Percentiles rank a stretch among this genome's conserved stretches.
phyloP scores from a whole-genome alignment of 1,139 yeast species.

The Sugiyamaella pinicola region DNA sequence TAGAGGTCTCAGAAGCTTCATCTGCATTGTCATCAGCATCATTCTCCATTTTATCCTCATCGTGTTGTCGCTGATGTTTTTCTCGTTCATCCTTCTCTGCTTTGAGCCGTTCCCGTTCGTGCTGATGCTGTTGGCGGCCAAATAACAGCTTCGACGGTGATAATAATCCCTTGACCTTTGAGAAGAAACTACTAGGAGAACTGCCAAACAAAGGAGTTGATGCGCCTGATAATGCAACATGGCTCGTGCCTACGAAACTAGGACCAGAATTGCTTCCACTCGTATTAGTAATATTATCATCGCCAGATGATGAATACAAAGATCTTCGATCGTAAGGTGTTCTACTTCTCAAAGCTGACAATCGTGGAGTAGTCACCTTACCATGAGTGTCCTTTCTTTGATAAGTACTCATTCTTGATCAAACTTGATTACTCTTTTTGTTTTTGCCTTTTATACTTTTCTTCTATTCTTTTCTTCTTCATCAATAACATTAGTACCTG shows the following conservation, averaged over 20 bases:
- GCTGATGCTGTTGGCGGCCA: constrained; percentile 11
- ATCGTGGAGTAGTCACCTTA: constrained; percentile 23
- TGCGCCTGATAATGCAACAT: not conserved
- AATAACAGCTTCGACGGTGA: constrained; percentile 26
- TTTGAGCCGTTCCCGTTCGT: not conserved
- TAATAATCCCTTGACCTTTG: constrained; percentile 29
- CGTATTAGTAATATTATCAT: not conserved
- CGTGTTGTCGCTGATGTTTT: not conserved
- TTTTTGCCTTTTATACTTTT: not conserved
- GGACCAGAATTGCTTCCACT: not conserved
- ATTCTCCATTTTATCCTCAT: not conserved
- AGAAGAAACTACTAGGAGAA: constrained; percentile 28
- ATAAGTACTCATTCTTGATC: constrained; percentile 7
- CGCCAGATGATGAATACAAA: not conserved
- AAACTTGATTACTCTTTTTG: not conserved
- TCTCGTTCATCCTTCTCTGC: not conserved
- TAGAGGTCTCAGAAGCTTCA: not conserved
- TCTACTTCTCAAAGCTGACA: constrained; percentile 24
- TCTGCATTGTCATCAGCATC: constrained; percentile 6
- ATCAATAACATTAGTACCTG: too few species aligned
- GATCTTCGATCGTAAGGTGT: constrained; percentile 30
- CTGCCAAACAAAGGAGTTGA: constrained; percentile 10
- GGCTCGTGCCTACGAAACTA: not conserved
- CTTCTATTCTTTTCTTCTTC: too few species aligned
- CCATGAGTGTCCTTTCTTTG: constrained; percentile 18